Evolutionary conservation across 768 basidiomycete species (phyloP).

Genomic region (Goffeauzyma gilvescens): DNA sequence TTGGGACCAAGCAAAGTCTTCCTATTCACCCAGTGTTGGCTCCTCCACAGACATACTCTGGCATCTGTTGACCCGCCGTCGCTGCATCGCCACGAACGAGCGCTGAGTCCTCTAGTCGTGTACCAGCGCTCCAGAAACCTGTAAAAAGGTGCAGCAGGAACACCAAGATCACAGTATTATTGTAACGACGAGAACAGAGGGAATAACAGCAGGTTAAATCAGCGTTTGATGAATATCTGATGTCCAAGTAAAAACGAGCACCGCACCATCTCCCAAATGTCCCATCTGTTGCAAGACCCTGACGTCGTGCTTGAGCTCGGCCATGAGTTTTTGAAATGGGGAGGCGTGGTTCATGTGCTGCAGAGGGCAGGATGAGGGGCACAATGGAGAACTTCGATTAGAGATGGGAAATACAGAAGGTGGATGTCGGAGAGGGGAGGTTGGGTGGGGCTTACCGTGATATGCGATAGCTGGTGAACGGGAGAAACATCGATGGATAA

Average conservation of each 20-base stretch:
- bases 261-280: constrained; percentile 28
- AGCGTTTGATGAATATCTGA: background rate
- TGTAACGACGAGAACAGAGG: background rate
- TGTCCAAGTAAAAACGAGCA: background rate
- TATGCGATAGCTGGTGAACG: constrained; percentile 5
- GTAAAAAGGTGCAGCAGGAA: background rate
- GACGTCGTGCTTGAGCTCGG: constrained; percentile 25
- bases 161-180: background rate
- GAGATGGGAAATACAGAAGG: background rate
- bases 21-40: constrained; percentile 9
- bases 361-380: background rate
- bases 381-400: background rate
- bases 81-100: constrained; percentile 16
- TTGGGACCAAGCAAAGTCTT: constrained; percentile 2
- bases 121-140: constrained; percentile 31
- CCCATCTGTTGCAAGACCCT: constrained; percentile 20
- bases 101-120: constrained; percentile 19
- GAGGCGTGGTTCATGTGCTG: constrained; percentile 31
- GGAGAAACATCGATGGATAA: no score
- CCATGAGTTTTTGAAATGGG: constrained; percentile 26
- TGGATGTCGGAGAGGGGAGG: background rate
- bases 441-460: background rate
- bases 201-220: background rate
- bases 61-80: constrained; percentile 17
- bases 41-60: constrained; percentile 29